Evolutionary conservation across 2,329 filamentous ascomycete genomes (phyloP).

Genomic region (Aureobasidium mangrovei): DNA sequence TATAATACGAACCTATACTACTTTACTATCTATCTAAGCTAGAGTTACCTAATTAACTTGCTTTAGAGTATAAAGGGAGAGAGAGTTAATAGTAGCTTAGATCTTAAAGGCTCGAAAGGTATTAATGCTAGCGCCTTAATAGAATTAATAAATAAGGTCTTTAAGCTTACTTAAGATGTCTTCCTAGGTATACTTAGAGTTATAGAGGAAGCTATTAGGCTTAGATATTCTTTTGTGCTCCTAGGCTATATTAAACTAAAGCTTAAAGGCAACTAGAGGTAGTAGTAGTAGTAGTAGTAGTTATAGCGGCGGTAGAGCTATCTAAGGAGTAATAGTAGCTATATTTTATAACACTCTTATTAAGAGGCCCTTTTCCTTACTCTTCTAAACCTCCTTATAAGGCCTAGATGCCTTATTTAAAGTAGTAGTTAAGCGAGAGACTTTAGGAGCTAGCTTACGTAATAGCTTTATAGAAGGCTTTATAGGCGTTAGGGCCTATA

Average conservation of each 20-base stretch:
- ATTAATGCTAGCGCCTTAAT: too few species aligned
- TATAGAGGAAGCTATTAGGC: background rate
- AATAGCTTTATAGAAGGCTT: background rate
- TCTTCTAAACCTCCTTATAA: background rate
- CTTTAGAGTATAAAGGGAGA: too few species aligned
- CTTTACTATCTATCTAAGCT: too few species aligned
- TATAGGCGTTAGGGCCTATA: background rate
- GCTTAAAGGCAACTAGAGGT: background rate
- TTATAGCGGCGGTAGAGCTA: too few species aligned
- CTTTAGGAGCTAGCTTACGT: background rate
- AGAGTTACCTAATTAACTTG: too few species aligned
- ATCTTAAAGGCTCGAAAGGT: too few species aligned
- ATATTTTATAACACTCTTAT: background rate
- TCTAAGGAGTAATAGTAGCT: too few species aligned
- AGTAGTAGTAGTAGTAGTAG: too few species aligned
- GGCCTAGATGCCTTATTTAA: background rate
- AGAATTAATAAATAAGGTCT: too few species aligned
- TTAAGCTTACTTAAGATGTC: too few species aligned
- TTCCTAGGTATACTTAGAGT: too few species aligned
- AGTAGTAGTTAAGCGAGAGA: background rate
- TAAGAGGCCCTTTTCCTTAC: background rate
- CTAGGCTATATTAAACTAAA: background rate
- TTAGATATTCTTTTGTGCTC: background rate
- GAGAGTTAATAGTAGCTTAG: too few species aligned
- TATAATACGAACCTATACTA: background rate